Evolutionary conservation across 2,329 filamentous ascomycete species (phyloP).

Genomic region (Fusarium multiceps): DNA sequence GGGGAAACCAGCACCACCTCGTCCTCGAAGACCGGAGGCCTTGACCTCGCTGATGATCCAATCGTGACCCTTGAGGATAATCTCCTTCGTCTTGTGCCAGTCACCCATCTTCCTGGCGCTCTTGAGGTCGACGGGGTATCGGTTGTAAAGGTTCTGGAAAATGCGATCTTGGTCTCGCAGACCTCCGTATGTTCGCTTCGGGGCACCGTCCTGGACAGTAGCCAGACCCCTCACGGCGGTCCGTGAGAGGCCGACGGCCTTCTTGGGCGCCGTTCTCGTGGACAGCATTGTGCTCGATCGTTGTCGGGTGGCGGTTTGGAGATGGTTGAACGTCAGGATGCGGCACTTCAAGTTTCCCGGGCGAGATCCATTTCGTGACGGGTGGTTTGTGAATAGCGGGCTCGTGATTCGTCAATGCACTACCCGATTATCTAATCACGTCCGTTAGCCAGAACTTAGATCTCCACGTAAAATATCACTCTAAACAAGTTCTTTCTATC

Average conservation of each 20-base stretch:
- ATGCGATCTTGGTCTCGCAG: conserved; percentile 97
- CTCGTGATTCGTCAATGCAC: conserved; percentile 57
- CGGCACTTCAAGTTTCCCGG: conserved; percentile 53
- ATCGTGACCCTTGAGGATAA: conserved; percentile 94
- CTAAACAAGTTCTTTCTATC: conserved; percentile 33
- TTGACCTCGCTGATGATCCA: conserved; percentile 99
- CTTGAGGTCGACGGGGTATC: conserved; percentile 90
- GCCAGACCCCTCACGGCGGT: conserved; percentile 76
- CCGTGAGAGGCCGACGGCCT: conserved; percentile 56
- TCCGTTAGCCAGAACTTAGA: conserved; percentile 48
- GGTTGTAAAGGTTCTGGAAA: conserved; percentile 98
- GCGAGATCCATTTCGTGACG: conserved; percentile 48
- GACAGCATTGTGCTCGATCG: conserved; percentile 58
- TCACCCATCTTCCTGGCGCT: conserved; percentile 98
- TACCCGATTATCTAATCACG: conserved; percentile 45
- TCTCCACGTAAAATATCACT: neutral
- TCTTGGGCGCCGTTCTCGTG: conserved; percentile 55
- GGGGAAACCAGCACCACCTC: conserved; percentile 97
- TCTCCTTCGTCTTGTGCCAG: conserved; percentile 99
- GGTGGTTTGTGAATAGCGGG: conserved; percentile 51
- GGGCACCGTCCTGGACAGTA: conserved; percentile 78
- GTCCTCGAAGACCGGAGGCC: conserved; percentile 91
- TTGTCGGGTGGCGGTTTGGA: conserved; percentile 49
- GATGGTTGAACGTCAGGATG: conserved; percentile 49
- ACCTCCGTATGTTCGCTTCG: conserved; percentile 82